Conservation (phyloP, 805 yeast genomes). For the Sugiyamaella qingdaonensis region DNA sequence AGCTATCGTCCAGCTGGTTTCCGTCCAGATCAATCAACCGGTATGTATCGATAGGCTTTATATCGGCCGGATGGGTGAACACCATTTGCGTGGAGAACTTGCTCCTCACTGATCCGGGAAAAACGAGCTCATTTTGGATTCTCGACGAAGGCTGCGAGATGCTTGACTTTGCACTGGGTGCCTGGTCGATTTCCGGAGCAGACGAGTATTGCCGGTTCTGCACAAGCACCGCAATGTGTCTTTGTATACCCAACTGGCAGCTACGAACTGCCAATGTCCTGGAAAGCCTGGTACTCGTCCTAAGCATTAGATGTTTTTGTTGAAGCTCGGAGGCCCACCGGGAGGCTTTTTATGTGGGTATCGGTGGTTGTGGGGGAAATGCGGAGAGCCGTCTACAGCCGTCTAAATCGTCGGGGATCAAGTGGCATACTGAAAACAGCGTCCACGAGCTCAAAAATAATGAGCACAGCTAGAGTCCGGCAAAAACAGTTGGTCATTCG, state of each 20-base stretch:
- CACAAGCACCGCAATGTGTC: neutral
- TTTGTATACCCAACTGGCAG: neutral
- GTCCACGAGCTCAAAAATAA: too few relatives aligned
- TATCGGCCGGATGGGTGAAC: conserved; percentile 19
- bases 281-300: neutral
- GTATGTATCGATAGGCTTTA: conserved; percentile 26
- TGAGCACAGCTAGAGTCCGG: too few relatives aligned
- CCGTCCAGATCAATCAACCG: conserved; percentile 30
- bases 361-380: neutral
- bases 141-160: conserved; percentile 22
- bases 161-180: neutral
- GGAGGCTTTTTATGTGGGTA: neutral
- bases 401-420: neutral
- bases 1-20: conserved; percentile 22
- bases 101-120: conserved; percentile 27
- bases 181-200: neutral
- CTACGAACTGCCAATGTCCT: neutral
- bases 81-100: conserved; percentile 20
- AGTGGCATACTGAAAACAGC: too few relatives aligned
- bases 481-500: too few relatives aligned
- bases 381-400: neutral
- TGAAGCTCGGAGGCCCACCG: neutral
- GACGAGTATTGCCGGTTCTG: neutral
- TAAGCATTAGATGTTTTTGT: neutral
- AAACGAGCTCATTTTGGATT: conserved; percentile 25